phyloP scores from a whole-genome alignment of 1,139 yeast genomes.

The Blastobotrys apis region DNA sequence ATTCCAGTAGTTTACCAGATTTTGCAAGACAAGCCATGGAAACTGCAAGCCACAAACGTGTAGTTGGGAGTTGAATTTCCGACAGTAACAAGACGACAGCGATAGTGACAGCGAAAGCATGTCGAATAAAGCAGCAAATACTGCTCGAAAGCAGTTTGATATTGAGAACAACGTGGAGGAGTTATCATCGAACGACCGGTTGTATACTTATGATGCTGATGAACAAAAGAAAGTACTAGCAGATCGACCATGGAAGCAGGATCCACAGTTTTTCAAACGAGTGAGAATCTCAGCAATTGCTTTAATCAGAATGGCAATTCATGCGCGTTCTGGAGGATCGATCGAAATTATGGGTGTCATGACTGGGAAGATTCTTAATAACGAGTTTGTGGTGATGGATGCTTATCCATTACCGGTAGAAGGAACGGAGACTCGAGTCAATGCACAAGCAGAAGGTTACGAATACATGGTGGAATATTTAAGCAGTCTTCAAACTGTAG shows the following conservation, averaged over 20 bases:
- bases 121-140: neutral
- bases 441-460: slow-evolving; percentile 90
- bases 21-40: too few relatives aligned
- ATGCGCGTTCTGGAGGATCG: slow-evolving; percentile 82
- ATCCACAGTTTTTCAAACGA: slow-evolving; percentile 59
- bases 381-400: slow-evolving; percentile 69
- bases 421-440: slow-evolving; percentile 94
- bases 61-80: too few relatives aligned
- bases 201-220: slow-evolving; percentile 31
- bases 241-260: slow-evolving; percentile 44
- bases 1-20: neutral
- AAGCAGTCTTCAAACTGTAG: slow-evolving; percentile 52
- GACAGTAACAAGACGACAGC: too few relatives aligned
- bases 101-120: too few relatives aligned
- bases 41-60: too few relatives aligned
- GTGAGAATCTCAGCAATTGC: slow-evolving; percentile 74
- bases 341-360: slow-evolving; percentile 95
- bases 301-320: slow-evolving; percentile 70
- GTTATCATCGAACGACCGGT: slow-evolving; percentile 25
- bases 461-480: slow-evolving; percentile 89
- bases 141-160: slow-evolving; percentile 34
- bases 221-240: slow-evolving; percentile 30
- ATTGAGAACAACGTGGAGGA: slow-evolving; percentile 30
- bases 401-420: slow-evolving; percentile 86
- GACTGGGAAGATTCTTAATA: slow-evolving; percentile 63